Evolutionary conservation across 495 filamentous ascomycete genomes (phyloP), one percentile per base, ranked within the genome.

Genomic region (Aeminium ludgeri): DNA sequence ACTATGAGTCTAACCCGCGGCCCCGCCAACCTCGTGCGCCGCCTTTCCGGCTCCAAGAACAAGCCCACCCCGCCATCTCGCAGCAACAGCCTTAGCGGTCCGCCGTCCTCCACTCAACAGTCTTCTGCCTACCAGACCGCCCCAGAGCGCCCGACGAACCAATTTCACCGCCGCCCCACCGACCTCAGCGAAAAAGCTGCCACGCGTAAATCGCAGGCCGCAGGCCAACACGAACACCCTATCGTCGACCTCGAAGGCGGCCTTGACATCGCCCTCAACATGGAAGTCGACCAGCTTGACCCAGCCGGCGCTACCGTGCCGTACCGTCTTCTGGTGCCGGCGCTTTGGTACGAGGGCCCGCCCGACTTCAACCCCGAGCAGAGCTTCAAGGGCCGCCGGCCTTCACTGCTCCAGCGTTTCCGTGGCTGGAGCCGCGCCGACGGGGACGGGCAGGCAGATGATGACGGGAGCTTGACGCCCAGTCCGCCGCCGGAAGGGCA

Each of bases 281-380:
- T 89, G 50, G 89, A 97, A 61, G 72, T 95, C 48, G 81, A 74
- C 49, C 73, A 79, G 20, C 70, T 72, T 43, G 83, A 96, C 51
- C 89, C 91, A 0, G 70, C 78, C 0, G 91, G 89, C n/a, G 80
- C 78, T 49, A 97, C 89, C 2, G 70, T 73, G 33, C 80, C 84
- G 23, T 97, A 97, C 56, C 68, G 86, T 16, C 58, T 96, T 18
- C 69, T 95, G 0, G 78, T 97, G 10, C 89, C 89, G 6, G 72
- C 72, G 40, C 62, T 97, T 19, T 59, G 59, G 40, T 75, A 73
- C 48, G 59, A 68, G 2, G 67, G 64, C 5, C 50, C 45, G 7
- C 63, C 62, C 16, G 62, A 67, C 40, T 59, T 55, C 56, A 8
- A 57, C 48, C 27, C 23, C 3, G 59, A 54, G 11, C 25, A 2